Conservation (phyloP, 2,329 filamentous ascomycete species). For the Paradendryphiella salina region DNA sequence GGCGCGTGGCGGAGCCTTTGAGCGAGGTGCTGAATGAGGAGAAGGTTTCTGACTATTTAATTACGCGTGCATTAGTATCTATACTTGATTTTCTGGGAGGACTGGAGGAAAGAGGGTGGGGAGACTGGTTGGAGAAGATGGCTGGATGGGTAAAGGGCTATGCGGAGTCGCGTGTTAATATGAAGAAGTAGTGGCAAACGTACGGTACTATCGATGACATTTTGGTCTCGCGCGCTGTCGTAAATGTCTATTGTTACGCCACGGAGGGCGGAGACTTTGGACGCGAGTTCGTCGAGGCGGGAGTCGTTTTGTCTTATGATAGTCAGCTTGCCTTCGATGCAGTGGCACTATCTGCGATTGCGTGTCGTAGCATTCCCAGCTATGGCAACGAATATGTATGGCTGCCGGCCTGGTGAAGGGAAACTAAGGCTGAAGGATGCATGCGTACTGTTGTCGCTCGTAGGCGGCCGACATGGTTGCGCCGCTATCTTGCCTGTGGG, state of each 20-base stretch:
- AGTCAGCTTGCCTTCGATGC: too few species aligned
- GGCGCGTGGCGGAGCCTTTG: constrained; percentile 77
- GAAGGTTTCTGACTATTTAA: constrained; percentile 77
- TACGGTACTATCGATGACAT: constrained; percentile 88
- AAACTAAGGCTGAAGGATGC: too few species aligned
- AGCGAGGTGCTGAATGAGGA: constrained; percentile 81
- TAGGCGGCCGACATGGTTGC: constrained; percentile 60
- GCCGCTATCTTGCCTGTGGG: background rate
- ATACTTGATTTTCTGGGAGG: too few species aligned
- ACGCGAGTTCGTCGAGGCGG: constrained; percentile 84
- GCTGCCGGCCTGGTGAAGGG: too few species aligned
- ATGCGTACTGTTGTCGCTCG: constrained; percentile 55
- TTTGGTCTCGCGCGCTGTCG: constrained; percentile 87
- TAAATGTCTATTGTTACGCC: constrained; percentile 97
- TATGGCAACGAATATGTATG: too few species aligned
- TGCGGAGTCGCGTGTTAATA: too few species aligned
- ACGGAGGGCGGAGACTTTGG: constrained; percentile 88
- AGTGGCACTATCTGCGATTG: too few species aligned
- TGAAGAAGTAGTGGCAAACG: too few species aligned
- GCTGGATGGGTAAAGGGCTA: too few species aligned
- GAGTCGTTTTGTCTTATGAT: constrained; percentile 77
- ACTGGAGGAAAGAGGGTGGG: background rate
- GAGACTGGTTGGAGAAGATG: background rate
- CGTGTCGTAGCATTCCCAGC: too few species aligned
- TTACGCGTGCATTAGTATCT: background rate